Evolutionary conservation across 2,329 filamentous ascomycete genomes (phyloP), one percentile per base, ranked within the genome.

Genomic region (Lecanicillium sp.): DNA sequence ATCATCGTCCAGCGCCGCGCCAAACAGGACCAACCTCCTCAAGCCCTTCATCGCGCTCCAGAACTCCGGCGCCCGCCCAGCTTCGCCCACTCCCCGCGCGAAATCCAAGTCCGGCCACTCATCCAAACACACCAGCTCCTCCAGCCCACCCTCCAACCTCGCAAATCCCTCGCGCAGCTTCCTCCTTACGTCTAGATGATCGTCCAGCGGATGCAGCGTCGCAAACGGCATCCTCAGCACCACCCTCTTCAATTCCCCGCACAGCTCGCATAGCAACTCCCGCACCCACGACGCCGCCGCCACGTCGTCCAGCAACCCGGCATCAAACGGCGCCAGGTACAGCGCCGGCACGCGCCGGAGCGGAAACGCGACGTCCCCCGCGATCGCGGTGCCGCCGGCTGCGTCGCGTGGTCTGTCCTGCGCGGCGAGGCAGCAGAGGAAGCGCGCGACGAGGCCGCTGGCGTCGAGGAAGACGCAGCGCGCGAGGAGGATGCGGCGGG

Each of bases 181-280:
- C 23, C 57, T 62, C 32, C 65, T 62, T 37, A 71, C 61, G 49
- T 57, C 58, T 58, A 68, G 56, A 49, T 67, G 64, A 48, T 75
- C 71, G 24, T 72, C 64, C 20, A 66, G 61, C 2, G 64, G 66
- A 23, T 68, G 64, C 14, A 74, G 58, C 44, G 61, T 70, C 19
- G 67, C 61, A 38, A 75, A 67, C 6, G 73, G 72, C 53, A 77
- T 73, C 49, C 73, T 63, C 35, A 77, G 65, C 39, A 75, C 63
- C 6, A 78, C 63, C 17, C 69, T 68, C 36, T 59, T 64, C 37
- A 78, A 63, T 6, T 67, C 66, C 17, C 57, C 54, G 41, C 62
- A 62, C 24, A 71, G 60, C 49, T 67, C 62, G 48, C 59, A 64
- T 41, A 78, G 64, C 2, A 78, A 61, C 36, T 70, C 65, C 5